Evolutionary conservation across 129 eudicot species (phyloP).

Genomic region (Flaveria brownii): DNA sequence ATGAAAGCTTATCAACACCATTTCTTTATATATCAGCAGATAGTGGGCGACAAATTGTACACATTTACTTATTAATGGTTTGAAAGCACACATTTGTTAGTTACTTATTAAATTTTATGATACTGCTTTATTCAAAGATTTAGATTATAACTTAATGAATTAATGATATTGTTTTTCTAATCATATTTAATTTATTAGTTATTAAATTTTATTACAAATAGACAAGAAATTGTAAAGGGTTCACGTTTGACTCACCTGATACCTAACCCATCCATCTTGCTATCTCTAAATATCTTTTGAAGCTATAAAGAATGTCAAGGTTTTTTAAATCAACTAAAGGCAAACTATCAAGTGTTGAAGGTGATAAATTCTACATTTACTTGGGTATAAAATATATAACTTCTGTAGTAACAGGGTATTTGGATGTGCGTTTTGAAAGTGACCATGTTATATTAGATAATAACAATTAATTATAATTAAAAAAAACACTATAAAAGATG

Average conservation of each 20-base stretch:
- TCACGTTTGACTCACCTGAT: neutral
- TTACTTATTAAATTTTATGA: too few species aligned
- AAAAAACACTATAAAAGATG: too few species aligned
- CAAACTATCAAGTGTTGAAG: neutral
- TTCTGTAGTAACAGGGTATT: neutral
- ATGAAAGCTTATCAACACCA: neutral
- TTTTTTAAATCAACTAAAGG: neutral
- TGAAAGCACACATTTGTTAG: neutral
- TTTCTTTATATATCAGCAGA: slow-evolving; percentile 3
- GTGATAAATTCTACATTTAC: neutral
- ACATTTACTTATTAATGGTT: neutral
- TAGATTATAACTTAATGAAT: neutral
- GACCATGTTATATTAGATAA: neutral
- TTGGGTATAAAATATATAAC: neutral
- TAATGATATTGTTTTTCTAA: neutral
- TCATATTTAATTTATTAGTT: neutral
- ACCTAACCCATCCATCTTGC: neutral
- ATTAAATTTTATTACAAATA: neutral
- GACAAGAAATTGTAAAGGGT: neutral
- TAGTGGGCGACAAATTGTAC: neutral
- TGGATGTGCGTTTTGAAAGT: neutral
- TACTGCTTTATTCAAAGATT: neutral
- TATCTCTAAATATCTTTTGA: neutral
- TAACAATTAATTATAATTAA: neutral
- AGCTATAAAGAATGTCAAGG: too few species aligned